Percentiles rank a stretch among this genome's conserved stretches.
These are phyloP conservation scores for Elsinoe ampelina DNA, from an alignment of 2,329 filamentous ascomycete genomes.

Conservation along the genomic window DNA sequence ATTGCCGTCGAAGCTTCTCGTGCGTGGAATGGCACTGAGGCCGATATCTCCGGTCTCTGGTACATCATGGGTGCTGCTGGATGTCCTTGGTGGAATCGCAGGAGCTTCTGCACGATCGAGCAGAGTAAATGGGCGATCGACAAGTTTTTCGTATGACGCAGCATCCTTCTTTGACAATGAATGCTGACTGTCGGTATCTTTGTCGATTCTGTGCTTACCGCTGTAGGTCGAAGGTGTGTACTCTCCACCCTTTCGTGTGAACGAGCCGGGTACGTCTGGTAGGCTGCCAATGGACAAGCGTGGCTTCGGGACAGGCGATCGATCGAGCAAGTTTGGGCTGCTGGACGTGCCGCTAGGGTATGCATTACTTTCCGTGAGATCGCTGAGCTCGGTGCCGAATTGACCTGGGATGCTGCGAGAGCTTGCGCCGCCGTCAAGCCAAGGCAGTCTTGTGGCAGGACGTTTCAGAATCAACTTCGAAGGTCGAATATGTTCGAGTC, in stretches of 20 bases:
- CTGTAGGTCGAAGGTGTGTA: conserved; percentile 17
- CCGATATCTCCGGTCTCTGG: conserved; percentile 11
- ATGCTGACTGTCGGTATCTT: conserved; percentile 6
- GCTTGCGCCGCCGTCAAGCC: conserved; percentile 12
- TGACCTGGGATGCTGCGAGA: conserved; percentile 11
- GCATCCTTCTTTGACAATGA: conserved; percentile 18
- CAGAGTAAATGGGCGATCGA: conserved; percentile 8
- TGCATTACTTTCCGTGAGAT: background rate
- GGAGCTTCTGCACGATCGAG: background rate
- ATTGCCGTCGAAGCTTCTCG: conserved; percentile 11
- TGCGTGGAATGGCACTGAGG: conserved; percentile 11
- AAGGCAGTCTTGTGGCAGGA: conserved; percentile 9
- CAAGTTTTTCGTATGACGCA: conserved; percentile 20
- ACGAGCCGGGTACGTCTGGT: background rate
- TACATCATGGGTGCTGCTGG: background rate
- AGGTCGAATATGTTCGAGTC: background rate
- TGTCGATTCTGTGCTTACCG: background rate
- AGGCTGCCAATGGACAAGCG: background rate
- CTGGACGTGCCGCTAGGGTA: background rate
- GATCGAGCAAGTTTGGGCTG: background rate
- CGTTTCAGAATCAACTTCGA: background rate
- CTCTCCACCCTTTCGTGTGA: background rate
- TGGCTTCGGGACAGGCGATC: background rate
- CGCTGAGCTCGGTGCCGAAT: conserved; percentile 7
- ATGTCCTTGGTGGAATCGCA: background rate